Evolutionary conservation across 106 monocot genomes (phyloP).

Genomic region (Xerophyta viscosa): DNA sequence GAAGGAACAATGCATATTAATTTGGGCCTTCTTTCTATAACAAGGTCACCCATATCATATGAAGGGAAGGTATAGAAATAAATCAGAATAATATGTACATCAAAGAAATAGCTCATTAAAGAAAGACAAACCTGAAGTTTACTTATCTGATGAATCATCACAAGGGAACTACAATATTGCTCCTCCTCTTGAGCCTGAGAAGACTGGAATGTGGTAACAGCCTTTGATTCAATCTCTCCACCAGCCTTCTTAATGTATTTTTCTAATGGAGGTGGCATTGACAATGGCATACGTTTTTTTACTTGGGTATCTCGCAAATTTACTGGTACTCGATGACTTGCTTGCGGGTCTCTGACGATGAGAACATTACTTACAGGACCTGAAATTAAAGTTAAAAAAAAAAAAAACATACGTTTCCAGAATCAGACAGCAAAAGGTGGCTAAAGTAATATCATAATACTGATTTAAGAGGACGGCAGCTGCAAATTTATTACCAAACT

Average conservation of each 20-base stretch:
- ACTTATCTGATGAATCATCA: slow-evolving; percentile 50
- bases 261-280: slow-evolving; percentile 43
- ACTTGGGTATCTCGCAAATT: slow-evolving; percentile 11
- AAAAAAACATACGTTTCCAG: too few species aligned
- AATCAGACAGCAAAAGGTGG: background rate
- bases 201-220: slow-evolving; percentile 18
- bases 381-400: slow-evolving; percentile 13
- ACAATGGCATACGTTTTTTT: slow-evolving; percentile 23
- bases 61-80: too few species aligned
- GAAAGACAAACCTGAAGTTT: slow-evolving; percentile 87
- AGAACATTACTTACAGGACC: slow-evolving; percentile 75
- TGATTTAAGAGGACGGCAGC: too few species aligned
- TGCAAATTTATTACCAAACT: too few species aligned
- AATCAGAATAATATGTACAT: too few species aligned
- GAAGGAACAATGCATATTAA: too few species aligned
- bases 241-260: slow-evolving; percentile 36
- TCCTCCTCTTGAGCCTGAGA: slow-evolving; percentile 15
- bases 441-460: too few species aligned
- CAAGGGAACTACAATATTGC: slow-evolving; percentile 29
- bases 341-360: slow-evolving; percentile 31
- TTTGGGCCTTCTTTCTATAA: too few species aligned
- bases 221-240: slow-evolving; percentile 23
- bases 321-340: slow-evolving; percentile 10
- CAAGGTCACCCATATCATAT: too few species aligned
- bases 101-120: too few species aligned